Percentiles rank a stretch among this genome's conserved stretches.
Evolutionary conservation across 2,329 filamentous ascomycete species (phyloP).

Genomic region (Davidsoniella virescens): DNA sequence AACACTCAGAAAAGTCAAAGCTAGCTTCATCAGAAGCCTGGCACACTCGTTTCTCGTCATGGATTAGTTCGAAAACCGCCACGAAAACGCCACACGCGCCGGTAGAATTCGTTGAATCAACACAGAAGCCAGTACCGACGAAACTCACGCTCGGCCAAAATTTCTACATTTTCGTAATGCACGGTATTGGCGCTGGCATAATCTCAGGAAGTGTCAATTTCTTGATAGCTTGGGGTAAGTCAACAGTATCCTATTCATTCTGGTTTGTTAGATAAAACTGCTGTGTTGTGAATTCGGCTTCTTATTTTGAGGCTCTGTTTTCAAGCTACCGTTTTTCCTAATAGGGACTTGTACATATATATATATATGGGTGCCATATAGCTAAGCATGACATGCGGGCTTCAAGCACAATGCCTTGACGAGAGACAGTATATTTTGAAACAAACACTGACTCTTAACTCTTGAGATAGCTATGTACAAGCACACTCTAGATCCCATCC

Average conservation of each 20-base stretch:
- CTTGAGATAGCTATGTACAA: constrained; percentile 29
- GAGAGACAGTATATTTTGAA: neutral
- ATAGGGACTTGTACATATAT: no score
- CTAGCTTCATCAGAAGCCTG: no score
- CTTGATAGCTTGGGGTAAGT: constrained; percentile 32
- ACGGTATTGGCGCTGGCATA: constrained; percentile 30
- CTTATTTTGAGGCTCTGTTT: neutral
- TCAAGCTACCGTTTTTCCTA: no score
- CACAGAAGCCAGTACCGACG: no score
- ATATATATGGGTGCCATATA: no score
- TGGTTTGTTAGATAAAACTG: neutral
- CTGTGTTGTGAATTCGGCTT: neutral
- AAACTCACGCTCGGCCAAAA: no score
- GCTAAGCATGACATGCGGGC: neutral
- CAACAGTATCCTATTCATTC: neutral
- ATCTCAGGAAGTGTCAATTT: constrained; percentile 36
- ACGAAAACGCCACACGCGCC: no score
- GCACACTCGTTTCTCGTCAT: no score
- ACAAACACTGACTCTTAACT: neutral
- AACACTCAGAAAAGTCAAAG: no score
- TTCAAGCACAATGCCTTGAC: neutral
- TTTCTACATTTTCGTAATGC: constrained; percentile 31
- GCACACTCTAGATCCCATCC: constrained; percentile 23
- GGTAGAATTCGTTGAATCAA: no score
- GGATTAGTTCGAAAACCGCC: no score